These are phyloP conservation scores for Paramecium sonneborni DNA, from an alignment of 73 alveolate species.

Conservation along the genomic window DNA sequence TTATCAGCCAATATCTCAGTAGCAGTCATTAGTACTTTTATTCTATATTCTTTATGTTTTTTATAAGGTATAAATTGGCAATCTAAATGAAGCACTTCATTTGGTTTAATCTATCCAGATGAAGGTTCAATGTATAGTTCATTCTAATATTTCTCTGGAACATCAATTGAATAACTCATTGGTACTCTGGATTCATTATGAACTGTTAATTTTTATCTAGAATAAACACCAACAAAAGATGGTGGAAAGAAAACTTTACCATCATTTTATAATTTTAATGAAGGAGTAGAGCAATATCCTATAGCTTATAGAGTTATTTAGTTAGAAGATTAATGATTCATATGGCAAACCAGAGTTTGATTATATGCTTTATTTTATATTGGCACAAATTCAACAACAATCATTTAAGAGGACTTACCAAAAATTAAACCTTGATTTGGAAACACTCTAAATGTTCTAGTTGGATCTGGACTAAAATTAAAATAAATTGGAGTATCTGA, in stretches of 20 bases:
- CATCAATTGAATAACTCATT: constrained; percentile 84
- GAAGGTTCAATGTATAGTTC: constrained; percentile 93
- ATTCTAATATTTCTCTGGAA: constrained; percentile 89
- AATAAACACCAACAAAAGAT: constrained; percentile 92
- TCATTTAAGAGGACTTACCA: constrained; percentile 89
- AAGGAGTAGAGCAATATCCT: constrained; percentile 96
- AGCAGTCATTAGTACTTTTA: constrained; percentile 86
- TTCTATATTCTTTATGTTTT: constrained; percentile 79
- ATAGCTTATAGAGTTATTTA: constrained; percentile 81
- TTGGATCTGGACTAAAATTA: constrained; percentile 89
- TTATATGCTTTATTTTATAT: constrained; percentile 88
- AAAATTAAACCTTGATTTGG: constrained; percentile 93
- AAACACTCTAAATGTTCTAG: constrained; percentile 91
- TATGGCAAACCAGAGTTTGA: constrained; percentile 84
- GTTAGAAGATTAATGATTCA: constrained; percentile 90
- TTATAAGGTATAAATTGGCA: constrained; percentile 93
- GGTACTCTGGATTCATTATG: constrained; percentile 92
- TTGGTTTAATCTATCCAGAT: constrained; percentile 83
- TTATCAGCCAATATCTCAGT: constrained; percentile 87
- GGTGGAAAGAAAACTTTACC: constrained; percentile 98
- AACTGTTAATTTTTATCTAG: constrained; percentile 86
- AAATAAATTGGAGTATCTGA: constrained; percentile 96
- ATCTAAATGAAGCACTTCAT: constrained; percentile 83
- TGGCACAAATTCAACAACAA: constrained; percentile 95
- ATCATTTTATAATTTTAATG: constrained; percentile 84